These are phyloP conservation scores for Alternaria rosae DNA, from an alignment of 2,329 filamentous ascomycete genomes.

Conservation along the genomic window DNA sequence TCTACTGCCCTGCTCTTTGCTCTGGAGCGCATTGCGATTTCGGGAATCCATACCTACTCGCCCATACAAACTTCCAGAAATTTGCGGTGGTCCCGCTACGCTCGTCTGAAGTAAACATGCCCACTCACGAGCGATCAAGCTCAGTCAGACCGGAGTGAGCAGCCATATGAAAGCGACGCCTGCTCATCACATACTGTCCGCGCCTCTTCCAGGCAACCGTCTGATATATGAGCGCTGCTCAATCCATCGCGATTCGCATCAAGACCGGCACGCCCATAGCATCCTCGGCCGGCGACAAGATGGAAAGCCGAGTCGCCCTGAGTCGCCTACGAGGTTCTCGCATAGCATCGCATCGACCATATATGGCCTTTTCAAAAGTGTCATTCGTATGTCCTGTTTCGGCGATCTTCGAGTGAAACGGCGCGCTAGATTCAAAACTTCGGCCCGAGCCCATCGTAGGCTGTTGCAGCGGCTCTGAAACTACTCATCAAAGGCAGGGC, in stretches of 20 bases:
- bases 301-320: not conserved
- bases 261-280: not conserved
- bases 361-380: not conserved
- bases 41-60: not conserved
- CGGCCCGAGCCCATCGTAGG: not conserved
- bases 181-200: not conserved
- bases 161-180: not conserved
- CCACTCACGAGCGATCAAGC: not conserved
- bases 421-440: not conserved
- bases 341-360: not conserved
- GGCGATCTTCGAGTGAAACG: not conserved
- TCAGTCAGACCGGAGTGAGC: not conserved
- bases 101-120: not conserved
- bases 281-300: not conserved
- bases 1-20: not conserved
- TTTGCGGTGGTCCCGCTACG: not conserved
- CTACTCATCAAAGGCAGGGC: not conserved
- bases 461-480: not conserved
- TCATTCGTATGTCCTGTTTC: not conserved
- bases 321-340: not conserved
- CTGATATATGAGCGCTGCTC: not conserved
- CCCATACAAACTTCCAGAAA: not conserved
- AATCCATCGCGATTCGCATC: not conserved
- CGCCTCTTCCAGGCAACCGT: not conserved
- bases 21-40: not conserved